Evolutionary conservation across 225 moss, liverwort and hornwort species (phyloP).

Genomic region (Bryoerythrophyllum caledonicum): DNA sequence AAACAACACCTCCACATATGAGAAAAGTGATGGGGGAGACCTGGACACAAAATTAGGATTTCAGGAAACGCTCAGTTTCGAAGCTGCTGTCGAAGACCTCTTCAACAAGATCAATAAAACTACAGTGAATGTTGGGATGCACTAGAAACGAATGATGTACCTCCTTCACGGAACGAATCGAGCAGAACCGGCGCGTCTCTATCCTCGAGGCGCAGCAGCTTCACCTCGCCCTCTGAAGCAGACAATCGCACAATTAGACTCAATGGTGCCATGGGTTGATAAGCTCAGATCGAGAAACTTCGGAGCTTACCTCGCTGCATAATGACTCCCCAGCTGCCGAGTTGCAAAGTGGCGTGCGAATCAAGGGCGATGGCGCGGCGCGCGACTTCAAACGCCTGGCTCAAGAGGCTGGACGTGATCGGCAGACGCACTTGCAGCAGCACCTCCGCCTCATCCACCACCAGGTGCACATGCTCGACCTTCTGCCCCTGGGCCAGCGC

Average conservation of each 20-base stretch:
- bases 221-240: constrained; percentile 43
- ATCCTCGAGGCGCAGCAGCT: constrained; percentile 47
- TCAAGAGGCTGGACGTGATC: constrained; percentile 43
- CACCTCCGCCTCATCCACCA: constrained; percentile 15
- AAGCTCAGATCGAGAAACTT: background rate
- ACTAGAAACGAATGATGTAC: background rate
- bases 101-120: background rate
- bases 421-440: constrained; percentile 50
- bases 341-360: constrained; percentile 41
- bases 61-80: background rate
- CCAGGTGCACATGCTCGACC: constrained; percentile 27
- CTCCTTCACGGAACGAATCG: constrained; percentile 54
- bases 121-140: background rate
- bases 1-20: background rate
- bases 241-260: background rate
- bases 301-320: constrained; percentile 42
- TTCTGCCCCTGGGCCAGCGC: constrained; percentile 20
- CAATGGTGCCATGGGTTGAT: no score
- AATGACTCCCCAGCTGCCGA: constrained; percentile 55
- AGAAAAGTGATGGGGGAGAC: background rate
- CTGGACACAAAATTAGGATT: constrained; percentile 7
- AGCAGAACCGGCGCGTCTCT: constrained; percentile 50
- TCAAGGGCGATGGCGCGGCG: constrained; percentile 40
- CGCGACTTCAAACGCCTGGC: constrained; percentile 47
- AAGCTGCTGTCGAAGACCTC: background rate